Conservation (phyloP, 148 eudicot genomes). For the Cornus suecica region DNA sequence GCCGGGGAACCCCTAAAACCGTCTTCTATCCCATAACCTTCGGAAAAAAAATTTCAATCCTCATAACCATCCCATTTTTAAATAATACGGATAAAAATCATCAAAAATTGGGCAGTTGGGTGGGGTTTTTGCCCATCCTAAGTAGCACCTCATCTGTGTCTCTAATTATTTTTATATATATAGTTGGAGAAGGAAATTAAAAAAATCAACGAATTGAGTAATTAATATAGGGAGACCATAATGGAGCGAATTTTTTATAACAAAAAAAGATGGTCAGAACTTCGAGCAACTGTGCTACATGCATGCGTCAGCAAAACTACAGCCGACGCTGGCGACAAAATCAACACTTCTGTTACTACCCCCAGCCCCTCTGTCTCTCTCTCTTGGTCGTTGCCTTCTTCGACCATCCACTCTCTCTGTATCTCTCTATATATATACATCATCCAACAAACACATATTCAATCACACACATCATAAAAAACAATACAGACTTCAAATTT, state of each 20-base stretch:
- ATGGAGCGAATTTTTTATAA: not conserved
- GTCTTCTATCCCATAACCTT: no score
- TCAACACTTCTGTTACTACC: not conserved
- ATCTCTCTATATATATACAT: not conserved
- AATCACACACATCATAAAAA: not conserved
- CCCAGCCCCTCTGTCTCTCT: not conserved
- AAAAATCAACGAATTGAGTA: not conserved
- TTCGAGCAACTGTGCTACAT: not conserved
- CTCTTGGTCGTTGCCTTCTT: not conserved
- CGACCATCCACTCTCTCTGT: not conserved
- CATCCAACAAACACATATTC: not conserved
- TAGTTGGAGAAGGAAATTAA: no score
- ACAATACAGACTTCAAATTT: not conserved
- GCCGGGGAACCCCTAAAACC: no score
- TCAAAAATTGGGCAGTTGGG: no score
- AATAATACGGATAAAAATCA: no score
- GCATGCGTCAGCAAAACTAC: not conserved
- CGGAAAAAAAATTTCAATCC: no score
- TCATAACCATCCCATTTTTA: no score
- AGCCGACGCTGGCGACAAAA: constrained; percentile 4
- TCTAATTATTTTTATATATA: no score
- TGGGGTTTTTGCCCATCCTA: no score
- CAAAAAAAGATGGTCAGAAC: not conserved
- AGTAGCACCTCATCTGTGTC: no score
- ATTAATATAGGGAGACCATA: not conserved